Base-by-base conservation (phyloP, 352 stramenopile genomes). In the Globisporangium echinulatum region DNA sequence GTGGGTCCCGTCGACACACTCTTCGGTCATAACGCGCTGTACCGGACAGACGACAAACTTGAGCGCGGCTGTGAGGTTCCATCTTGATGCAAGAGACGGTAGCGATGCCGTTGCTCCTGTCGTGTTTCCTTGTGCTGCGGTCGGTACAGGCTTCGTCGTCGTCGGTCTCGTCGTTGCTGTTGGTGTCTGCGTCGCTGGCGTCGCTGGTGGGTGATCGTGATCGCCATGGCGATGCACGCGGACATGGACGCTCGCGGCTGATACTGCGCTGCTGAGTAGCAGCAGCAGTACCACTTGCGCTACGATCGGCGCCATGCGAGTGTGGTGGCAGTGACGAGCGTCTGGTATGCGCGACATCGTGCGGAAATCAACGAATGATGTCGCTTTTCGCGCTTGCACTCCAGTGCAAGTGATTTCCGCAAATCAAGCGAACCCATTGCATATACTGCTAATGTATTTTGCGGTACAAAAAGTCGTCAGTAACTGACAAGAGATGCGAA, bases 191-290 rank as follows among this genome's bases (percentile, higher is more conserved):
- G 52, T 19, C 49, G 38, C 39, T 48, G 40, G 13, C 54, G 43
- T 49, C 7, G 37, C 40, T 25, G 25, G 25, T 49, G 38, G n/a
- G 25, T 52, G 54, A 25, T 58, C 42, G 19, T 51, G 40, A 15
- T 58, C n/a, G 7, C 14, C 33, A 9, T 59, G 33, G 33, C 43
- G 54, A 38, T 44, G 33, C 25, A 59, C 33, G 44, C 54, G 44
- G 14, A 59, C 14, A 43, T 47, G 44, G 33, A 11, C 15, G 8
- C 43, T 52, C 14, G 15, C 44, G 33, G 33, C 9, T n/a, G n/a
- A 7, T 9, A 8, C 46, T 39, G 46, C 7, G n/a, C 17, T 7
- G 15, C 2, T 25, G 17, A 37, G n/a, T 13, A 50, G 52, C 40
- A 57, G 39, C 52, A 60, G 37, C n/a, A 39, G 4, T 53, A 11